Conservation (phyloP, 139 green algal genomes). For the Micractinium sp. region DNA sequence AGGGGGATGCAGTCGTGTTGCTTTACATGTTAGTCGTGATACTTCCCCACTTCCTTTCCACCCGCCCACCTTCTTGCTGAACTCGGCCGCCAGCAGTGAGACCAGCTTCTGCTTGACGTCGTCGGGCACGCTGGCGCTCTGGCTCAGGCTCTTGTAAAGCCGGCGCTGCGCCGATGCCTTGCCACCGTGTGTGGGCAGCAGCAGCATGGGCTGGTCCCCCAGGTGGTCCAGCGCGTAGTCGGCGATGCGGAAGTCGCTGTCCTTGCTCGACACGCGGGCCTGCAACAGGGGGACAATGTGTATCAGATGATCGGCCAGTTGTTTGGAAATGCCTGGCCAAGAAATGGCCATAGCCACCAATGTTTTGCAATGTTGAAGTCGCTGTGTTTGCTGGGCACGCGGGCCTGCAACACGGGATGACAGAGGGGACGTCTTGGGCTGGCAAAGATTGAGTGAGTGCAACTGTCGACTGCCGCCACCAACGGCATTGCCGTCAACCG, state of each 20-base stretch:
- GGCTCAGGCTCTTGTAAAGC: conserved; percentile 36
- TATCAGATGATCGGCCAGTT: no score
- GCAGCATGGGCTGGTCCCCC: conserved; percentile 41
- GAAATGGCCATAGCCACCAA: no score
- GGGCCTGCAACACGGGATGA: no score
- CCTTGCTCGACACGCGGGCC: conserved; percentile 41
- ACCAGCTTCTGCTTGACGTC: conserved; percentile 59
- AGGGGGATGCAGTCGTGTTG: no score
- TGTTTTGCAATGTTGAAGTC: neutral
- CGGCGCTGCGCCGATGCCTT: conserved; percentile 7
- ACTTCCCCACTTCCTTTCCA: neutral
- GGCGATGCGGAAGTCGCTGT: conserved; percentile 15
- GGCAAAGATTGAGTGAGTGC: no score
- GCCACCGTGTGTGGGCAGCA: conserved; percentile 51
- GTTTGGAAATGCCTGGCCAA: neutral
- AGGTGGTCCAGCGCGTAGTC: conserved; percentile 61
- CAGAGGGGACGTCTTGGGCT: no score
- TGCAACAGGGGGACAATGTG: neutral
- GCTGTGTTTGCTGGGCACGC: no score
- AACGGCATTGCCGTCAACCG: no score
- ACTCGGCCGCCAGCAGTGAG: conserved; percentile 59
- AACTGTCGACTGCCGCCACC: no score
- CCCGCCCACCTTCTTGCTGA: conserved; percentile 54
- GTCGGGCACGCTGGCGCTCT: conserved; percentile 40
- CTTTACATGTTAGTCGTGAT: no score